phyloP scores from a whole-genome alignment of 2,329 filamentous ascomycete genomes.

The Ustulina deusta region DNA sequence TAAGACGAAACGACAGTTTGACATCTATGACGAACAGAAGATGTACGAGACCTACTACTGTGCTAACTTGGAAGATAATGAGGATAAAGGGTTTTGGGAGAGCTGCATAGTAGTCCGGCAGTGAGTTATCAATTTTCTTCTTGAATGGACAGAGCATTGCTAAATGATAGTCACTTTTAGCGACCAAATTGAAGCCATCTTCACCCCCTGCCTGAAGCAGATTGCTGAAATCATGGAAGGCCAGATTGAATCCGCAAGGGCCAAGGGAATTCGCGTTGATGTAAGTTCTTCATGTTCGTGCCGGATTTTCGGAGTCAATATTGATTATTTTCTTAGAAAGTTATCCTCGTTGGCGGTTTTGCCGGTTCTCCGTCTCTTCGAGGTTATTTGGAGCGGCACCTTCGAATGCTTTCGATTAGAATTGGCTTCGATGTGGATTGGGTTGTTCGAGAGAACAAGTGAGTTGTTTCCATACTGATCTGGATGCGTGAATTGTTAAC shows the following conservation, averaged over 20 bases:
- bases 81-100: not conserved
- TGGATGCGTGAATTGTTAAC: not conserved
- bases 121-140: not conserved
- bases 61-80: not conserved
- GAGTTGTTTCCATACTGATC: not conserved
- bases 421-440: not conserved
- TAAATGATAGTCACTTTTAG: not conserved
- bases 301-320: not conserved
- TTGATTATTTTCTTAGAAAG: not conserved
- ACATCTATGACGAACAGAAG: not conserved
- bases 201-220: not conserved
- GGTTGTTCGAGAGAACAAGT: constrained; percentile 4
- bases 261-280: not conserved
- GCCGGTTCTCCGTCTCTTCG: not conserved
- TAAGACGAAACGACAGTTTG: not conserved
- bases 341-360: not conserved
- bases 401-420: not conserved
- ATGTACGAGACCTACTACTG: not conserved
- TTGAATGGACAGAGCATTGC: not conserved
- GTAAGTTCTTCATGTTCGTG: not conserved
- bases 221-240: not conserved
- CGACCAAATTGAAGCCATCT: not conserved
- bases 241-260: not conserved
- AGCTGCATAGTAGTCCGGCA: not conserved
- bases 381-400: not conserved